Evolutionary conservation across 2,329 filamentous ascomycete species (phyloP), one percentile per base, ranked within the genome.

Genomic region (Zymoseptoria ardabiliae): DNA sequence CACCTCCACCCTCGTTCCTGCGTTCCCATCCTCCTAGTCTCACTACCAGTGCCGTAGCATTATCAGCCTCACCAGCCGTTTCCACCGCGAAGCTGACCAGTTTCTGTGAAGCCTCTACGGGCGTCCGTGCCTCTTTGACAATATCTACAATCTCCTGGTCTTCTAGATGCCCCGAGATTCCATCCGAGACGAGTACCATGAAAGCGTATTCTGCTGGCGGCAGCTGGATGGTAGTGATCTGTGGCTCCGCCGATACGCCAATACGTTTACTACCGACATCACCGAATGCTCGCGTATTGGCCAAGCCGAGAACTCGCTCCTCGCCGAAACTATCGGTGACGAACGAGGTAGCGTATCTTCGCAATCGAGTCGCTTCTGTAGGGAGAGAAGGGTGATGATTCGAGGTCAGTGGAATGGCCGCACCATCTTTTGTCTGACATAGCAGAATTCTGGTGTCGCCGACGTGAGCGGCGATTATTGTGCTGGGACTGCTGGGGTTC

Each of bases 101-200:
- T 62, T 87, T 85, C 60, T 81, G 82, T 1, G 91, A 86, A 2
- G 86, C 94, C 71, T 96, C 85, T 66, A 96, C 93, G 0, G 94
- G 94, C 0, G 93, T 97, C 70, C 82, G 86, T 4, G 91, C 90
- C 75, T 99, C 94, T 74, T 97, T 97, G 69, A 97, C 82, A 30
- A 97, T 86, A 72, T 99, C 94, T 28, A 97, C 92, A 62, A 97
- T 91, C 76, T 99, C 94, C 76, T 97, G 93, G 71, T 99, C 94
- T 58, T 82, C 85, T 21, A 97, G 78, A 17, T 89, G 89, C 6
- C 90, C 93, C 20, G 87, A 93, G 9, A 99, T 85, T 23, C 94
- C 94, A 73, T 99, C 94, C 2, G 85, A 89, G 73, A 96, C 85
- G 53, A 99, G 82, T 1, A 96, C 90, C 55, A 97, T 73, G 75